Base-by-base conservation (phyloP, 169 alveolate species). In the Eimeria sp. region DNA sequence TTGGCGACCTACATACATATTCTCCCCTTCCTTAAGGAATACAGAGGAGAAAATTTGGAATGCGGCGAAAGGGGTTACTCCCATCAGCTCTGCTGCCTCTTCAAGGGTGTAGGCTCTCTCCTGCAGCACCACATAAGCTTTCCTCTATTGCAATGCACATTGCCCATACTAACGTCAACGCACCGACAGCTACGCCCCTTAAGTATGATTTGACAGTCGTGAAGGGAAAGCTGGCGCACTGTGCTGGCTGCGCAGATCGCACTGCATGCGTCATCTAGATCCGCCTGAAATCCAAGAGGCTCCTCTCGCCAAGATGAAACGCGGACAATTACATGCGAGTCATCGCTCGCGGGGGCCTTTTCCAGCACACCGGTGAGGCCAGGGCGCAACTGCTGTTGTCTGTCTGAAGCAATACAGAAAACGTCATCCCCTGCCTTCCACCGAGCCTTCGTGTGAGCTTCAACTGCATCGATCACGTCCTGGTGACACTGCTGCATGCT, bases 71-170 rank as follows among this genome's bases (percentile, higher is more conserved):
- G 93, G 80, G 27, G 67, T 86, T 20, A 86, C 93, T 22, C 80
- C 82, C 93, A 86, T 58, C 58, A 86, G 80, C 34, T 58, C n/a
- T 86, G 93, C 76, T 51, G 93, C 93, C 63, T 86, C 82, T 86
- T 86, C 93, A 6, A 86, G 82, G 20, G 93, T 40, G 34, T 63
- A 63, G 13, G 30, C 30, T 20, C 47, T 45, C 16, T 34, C 93
- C 93, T 86, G 80, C 82, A 86, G 14, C 30, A 34, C 70, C 40
- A 34, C 11, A 83, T 13, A 47, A 70, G 51, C 34, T 70, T 70
- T 25, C n/a, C n/a, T 22, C 18, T 70, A 16, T 3, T 30, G 47
- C 80, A 70, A 34, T 34, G 11, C 18, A n/a, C 51, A 30, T 0
- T 30, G 47, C 49, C 27, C 51, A 11, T 14, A 49, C 80, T 47